A percentile compares a stretch with the other conserved stretches of the same genome.
Conservation (phyloP, 768 basidiomycete genomes). For the Leccinum pellstonianum region DNA sequence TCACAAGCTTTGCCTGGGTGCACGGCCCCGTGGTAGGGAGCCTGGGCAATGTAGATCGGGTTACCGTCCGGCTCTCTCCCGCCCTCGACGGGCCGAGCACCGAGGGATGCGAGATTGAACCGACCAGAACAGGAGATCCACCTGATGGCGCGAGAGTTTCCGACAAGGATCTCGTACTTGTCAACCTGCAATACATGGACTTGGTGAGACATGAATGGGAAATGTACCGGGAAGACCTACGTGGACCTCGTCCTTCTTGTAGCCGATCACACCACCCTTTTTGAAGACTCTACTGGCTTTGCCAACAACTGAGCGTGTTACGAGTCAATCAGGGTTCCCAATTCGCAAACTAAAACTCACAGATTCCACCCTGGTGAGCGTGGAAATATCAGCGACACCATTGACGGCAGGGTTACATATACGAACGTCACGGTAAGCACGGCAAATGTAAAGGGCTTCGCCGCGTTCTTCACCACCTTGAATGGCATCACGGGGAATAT, state of each 20-base stretch:
- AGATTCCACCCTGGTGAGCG: constrained; percentile 47
- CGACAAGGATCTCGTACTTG: constrained; percentile 70
- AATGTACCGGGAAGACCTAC: constrained; percentile 35
- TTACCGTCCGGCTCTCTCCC: constrained; percentile 64
- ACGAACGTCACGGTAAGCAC: constrained; percentile 58
- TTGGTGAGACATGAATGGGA: background rate
- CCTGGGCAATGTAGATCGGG: constrained; percentile 59
- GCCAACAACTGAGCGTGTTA: constrained; percentile 51
- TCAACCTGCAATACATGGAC: constrained; percentile 42
- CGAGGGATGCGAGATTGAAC: constrained; percentile 44
- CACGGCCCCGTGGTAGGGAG: constrained; percentile 47
- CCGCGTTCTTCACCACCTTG: constrained; percentile 54
- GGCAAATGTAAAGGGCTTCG: constrained; percentile 54
- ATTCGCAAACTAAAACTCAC: constrained; percentile 35
- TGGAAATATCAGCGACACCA: constrained; percentile 6
- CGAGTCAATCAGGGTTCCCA: constrained; percentile 1
- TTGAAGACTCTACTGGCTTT: constrained; percentile 59
- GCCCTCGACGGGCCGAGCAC: constrained; percentile 60
- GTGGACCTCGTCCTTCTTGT: constrained; percentile 54
- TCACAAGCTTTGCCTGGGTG: constrained; percentile 67
- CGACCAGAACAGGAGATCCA: constrained; percentile 56
- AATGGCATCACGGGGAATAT: constrained; percentile 60
- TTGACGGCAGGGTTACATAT: background rate
- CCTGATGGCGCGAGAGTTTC: constrained; percentile 50
- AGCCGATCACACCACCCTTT: constrained; percentile 66